These are phyloP conservation scores for Fusarium buharicum DNA, from an alignment of 2,329 filamentous ascomycete species.

Conservation along the genomic window DNA sequence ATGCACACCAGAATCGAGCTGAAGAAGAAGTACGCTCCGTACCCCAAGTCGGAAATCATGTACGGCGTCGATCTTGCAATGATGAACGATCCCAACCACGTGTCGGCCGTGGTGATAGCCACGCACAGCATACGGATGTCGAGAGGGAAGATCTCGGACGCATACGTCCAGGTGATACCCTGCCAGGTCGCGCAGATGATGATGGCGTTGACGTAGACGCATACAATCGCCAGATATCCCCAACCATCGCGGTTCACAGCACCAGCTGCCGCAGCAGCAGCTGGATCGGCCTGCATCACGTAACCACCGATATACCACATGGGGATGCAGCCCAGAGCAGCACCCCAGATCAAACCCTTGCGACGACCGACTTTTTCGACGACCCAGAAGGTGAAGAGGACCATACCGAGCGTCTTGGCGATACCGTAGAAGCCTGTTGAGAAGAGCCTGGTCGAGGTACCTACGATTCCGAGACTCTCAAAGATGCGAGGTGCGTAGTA, in stretches of 20 bases:
- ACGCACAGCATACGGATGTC: slow-evolving; percentile 52
- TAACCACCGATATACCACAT: slow-evolving; percentile 56
- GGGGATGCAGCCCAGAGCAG: slow-evolving; percentile 52
- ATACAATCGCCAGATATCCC: slow-evolving; percentile 58
- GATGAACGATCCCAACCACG: slow-evolving; percentile 55
- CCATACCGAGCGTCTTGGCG: slow-evolving; percentile 51
- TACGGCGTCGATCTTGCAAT: slow-evolving; percentile 54
- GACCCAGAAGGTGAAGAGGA: slow-evolving; percentile 56
- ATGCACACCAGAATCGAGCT: slow-evolving; percentile 57
- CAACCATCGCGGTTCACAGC: slow-evolving; percentile 55
- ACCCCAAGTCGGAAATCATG: slow-evolving; percentile 56
- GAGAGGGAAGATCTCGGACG: slow-evolving; percentile 59
- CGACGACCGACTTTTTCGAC: slow-evolving; percentile 61
- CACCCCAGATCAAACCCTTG: slow-evolving; percentile 57
- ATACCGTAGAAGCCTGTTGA: slow-evolving; percentile 56
- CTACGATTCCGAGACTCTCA: slow-evolving; percentile 51
- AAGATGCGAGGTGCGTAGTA: slow-evolving; percentile 61
- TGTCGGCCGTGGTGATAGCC: slow-evolving; percentile 50
- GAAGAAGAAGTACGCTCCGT: slow-evolving; percentile 66
- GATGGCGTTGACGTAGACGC: slow-evolving; percentile 56
- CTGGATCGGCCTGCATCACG: slow-evolving; percentile 49
- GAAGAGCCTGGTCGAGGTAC: slow-evolving; percentile 50
- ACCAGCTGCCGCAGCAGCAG: slow-evolving; percentile 56
- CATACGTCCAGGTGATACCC: slow-evolving; percentile 57
- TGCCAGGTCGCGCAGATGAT: slow-evolving; percentile 56